Base-by-base conservation (phyloP, 108 stramenopile species). In the Chaetoceros muelleri region DNA sequence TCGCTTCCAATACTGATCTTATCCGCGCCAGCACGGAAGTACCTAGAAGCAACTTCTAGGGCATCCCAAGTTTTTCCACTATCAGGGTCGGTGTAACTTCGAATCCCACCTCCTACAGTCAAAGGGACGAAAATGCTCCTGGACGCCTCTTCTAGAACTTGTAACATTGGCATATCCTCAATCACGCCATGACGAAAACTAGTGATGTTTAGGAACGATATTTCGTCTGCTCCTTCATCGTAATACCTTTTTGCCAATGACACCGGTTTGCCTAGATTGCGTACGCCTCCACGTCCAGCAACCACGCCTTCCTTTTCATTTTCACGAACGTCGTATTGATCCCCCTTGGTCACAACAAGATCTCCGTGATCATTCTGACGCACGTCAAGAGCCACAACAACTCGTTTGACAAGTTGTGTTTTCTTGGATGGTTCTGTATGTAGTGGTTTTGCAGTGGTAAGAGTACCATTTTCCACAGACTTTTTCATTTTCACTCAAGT, bases 11-110 rank as follows among this genome's bases (percentile, higher is more conserved):
- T 82, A 58, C 89, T 92, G 29, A 88, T 68, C 81, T 99, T 99
- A 66, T 99, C 98, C 3, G 98, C 98, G n/a, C 98, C 98, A 23
- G 98, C 95, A 46, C 98, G 71, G 63, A 99, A 99, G 69, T 99
- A 99, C 5, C 92, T 63, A n/a, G 82, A 71, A 0, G 98, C 98
- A 40, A 99, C 98, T 53, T 99, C 95, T 56, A 96, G 62, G 5
- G 96, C 95, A 2, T 81, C 79, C 70, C 83, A 96, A 5, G 65
- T 74, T 45, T 62, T 73, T 7, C 96, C 95, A 2, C 76, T 65
- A 21, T 61, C 65, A 21, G 76, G 74, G 63, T 97, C 98, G 5
- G 80, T 81, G 64, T 97, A 93, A 30, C 72, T 83, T n/a, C 96
- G 79, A 69, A 99, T 97, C 19, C 98, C 98, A 30, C 98, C 98